Evolutionary conservation across 148 eudicot genomes (phyloP), one percentile per base, ranked within the genome.

Genomic region (Chenopodium formosanum): DNA sequence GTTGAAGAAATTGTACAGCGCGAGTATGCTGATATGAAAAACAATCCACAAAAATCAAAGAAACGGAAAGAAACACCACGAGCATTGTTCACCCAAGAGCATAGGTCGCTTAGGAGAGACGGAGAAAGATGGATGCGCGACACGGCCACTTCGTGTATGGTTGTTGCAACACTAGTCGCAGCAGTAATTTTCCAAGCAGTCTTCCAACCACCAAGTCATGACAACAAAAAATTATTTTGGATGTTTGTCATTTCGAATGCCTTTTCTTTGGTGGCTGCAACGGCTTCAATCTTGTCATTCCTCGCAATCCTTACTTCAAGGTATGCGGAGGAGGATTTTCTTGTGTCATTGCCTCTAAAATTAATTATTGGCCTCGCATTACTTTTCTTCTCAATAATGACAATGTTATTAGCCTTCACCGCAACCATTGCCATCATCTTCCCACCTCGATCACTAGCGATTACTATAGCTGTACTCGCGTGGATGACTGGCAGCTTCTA

Each of bases 281-380:
- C 65, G 1, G 81, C 74, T 40, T 78, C 81, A 8, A 78, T 31
- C 32, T 13, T 88, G 11, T 81, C 83, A 68, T 84, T 88, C 80
- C 58, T 88, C 25, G 83, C 87, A 8, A 82, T 88, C 12, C 78
- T 83, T 66, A 88, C 86, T 0, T 83, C 90, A 4, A 86, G 86
- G 0, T 82, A 86, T 67, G 79, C 84, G 11, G 86, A 88, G 65
- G 75, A 81, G 3, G 88, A 88, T 53, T 88, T 88, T 11, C 20
- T 79, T 7, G 37, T 68, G 32, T 66, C 81, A 7, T 79, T 50
- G 74, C 81, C 81, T 48, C 32, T 29, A 0, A 78, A 78, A 31
- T 50, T 78, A 8, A 19, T 78, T 0, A n/a, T 63, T 34, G 80
- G 80, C 0, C 65, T 79, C 5, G 19, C 32, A 6, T 50, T 79